Base-by-base conservation (phyloP, 2,329 filamentous ascomycete genomes). In the Epichloe coenophiala region DNA sequence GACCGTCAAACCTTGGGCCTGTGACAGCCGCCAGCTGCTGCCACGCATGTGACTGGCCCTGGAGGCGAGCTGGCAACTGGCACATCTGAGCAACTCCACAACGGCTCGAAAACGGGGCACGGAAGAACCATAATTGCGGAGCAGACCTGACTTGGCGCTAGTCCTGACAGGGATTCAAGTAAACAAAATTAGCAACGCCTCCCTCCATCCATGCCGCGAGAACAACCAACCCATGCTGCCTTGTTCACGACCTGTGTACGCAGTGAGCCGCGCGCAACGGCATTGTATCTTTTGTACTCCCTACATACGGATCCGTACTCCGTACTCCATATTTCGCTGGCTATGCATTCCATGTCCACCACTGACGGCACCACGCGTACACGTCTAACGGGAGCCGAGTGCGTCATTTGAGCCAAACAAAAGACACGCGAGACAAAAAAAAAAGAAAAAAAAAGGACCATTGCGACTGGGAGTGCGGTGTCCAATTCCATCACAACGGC, bases 111-210 rank as follows among this genome's bases (percentile, higher is more conserved):
- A 27, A 6, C 42, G 51, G 46, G 23, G 21, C 17, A 37, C 47
- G 53, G 53, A 54, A 50, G 37, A 53, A 53, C 53, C 13, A 42
- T 47, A 55, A 51, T 41, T 51, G 49, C 53, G 51, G 19, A 17
- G 35, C 19, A 13, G 17, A 17, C 17, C 47, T 33, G 37, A 38
- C 23, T 17, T 13, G 15, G 27, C 48, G 54, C 60, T 63, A 63
- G 52, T 45, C 61, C 54, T 15, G 40, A 54, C 56, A 4, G 39
- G 54, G 59, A 23, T 6, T 50, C 49, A 63, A 63, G 60, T 64
- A 63, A 64, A 64, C 62, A 64, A 58, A 54, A 43, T 49, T 23
- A 38, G 33, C 41, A 44, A 15, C 45, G 36, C 21, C 44, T 12
- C 17, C 17, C 33, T 12, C 37, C 38, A 13, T 47, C 33, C 44